Evolutionary conservation across 257 asterid genomes (phyloP).

Genomic region (Verbascum thapsus): DNA sequence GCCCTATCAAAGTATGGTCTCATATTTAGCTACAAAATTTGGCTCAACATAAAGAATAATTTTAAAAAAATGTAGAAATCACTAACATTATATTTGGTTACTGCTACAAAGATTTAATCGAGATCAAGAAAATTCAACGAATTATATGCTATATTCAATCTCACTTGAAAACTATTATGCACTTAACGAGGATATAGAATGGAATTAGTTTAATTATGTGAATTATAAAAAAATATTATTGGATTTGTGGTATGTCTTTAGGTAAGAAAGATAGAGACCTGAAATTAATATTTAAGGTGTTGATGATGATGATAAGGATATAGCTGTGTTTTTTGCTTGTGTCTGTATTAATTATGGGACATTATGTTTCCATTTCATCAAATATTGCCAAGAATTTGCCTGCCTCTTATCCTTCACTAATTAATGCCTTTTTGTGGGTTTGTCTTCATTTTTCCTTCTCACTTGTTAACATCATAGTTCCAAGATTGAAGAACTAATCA

Average conservation of each 20-base stretch:
- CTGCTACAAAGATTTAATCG: too few species aligned
- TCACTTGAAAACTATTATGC: too few species aligned
- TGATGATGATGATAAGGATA: constrained; percentile 44
- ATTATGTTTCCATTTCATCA: constrained; percentile 42
- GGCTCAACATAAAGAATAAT: too few species aligned
- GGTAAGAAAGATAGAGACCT: constrained; percentile 22
- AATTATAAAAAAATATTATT: neutral
- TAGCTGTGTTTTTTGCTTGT: constrained; percentile 39
- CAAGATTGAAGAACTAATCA: too few species aligned
- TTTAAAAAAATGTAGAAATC: too few species aligned
- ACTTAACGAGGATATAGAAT: neutral
- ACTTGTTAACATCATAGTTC: constrained; percentile 4
- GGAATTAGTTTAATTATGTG: neutral
- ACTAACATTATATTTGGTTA: too few species aligned
- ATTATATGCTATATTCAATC: neutral
- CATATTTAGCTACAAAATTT: too few species aligned
- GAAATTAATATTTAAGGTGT: too few species aligned
- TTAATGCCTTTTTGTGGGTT: constrained; percentile 43
- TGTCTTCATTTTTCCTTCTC: constrained; percentile 30
- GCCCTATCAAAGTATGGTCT: too few species aligned
- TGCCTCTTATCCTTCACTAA: constrained; percentile 43
- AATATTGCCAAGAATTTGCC: too few species aligned
- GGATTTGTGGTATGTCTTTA: neutral
- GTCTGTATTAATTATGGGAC: constrained; percentile 38
- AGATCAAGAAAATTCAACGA: too few species aligned